Evolutionary conservation across 78 protist species (phyloP).

Genomic region (Dictyostelium citrinum): DNA sequence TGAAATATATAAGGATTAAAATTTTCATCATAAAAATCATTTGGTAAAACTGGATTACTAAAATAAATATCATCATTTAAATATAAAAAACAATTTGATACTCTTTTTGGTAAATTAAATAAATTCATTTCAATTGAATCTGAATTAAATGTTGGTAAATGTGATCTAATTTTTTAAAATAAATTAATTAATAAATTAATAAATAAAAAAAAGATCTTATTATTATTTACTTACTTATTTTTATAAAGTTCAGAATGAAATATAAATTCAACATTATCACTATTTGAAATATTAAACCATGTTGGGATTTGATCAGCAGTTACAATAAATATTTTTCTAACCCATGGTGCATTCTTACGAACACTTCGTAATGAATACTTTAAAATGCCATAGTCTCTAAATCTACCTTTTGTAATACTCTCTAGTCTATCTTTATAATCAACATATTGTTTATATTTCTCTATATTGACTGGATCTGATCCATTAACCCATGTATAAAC

Average conservation of each 20-base stretch:
- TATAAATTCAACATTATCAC: constrained; percentile 26
- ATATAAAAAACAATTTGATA: constrained; percentile 38
- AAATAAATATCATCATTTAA: constrained; percentile 48
- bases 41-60: background rate
- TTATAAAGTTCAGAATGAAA: constrained; percentile 9
- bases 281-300: constrained; percentile 22
- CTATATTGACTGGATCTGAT: constrained; percentile 85
- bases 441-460: constrained; percentile 28
- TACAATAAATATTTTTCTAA: constrained; percentile 7
- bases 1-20: constrained; percentile 21
- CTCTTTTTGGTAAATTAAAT: background rate
- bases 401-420: constrained; percentile 8
- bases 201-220: too few relatives aligned
- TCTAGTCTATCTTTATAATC: constrained; percentile 42
- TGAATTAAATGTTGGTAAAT: constrained; percentile 55
- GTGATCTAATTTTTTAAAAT: too few relatives aligned
- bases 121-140: constrained; percentile 19
- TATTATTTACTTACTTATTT: constrained; percentile 22
- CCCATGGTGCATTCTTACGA: constrained; percentile 29
- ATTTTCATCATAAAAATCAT: constrained; percentile 25
- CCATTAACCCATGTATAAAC: constrained; percentile 99
- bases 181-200: too few relatives aligned
- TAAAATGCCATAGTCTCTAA: constrained; percentile 42
- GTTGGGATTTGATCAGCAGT: constrained; percentile 22
- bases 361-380: constrained; percentile 51